A percentile compares a stretch with the other conserved stretches of the same genome.
Conservation (phyloP, 2,329 filamentous ascomycete species). For the Colletotrichum tamarilloi region DNA sequence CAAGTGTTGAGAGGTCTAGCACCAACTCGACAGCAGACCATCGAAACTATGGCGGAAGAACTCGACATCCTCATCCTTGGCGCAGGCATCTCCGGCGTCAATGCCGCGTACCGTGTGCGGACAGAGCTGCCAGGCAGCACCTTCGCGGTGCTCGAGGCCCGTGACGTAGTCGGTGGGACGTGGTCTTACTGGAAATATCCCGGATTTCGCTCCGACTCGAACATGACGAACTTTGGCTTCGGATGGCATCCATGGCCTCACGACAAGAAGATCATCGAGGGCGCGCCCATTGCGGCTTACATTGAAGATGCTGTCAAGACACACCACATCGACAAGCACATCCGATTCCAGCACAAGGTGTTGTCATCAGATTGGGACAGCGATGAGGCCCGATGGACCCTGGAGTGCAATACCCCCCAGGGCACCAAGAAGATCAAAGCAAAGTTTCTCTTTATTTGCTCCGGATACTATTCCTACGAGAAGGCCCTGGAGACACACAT, state of each 20-base stretch:
- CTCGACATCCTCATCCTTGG: constrained; percentile 74
- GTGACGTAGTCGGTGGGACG: constrained; percentile 76
- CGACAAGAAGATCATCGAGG: constrained; percentile 62
- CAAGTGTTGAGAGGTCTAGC: background rate
- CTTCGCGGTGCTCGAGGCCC: constrained; percentile 76
- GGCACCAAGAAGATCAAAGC: constrained; percentile 50
- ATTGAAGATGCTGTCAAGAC: constrained; percentile 61
- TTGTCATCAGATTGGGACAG: constrained; percentile 64
- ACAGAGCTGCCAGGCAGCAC: constrained; percentile 63
- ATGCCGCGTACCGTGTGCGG: constrained; percentile 75
- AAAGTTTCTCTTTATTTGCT: constrained; percentile 68
- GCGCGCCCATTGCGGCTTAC: constrained; percentile 63
- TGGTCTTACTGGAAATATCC: constrained; percentile 85
- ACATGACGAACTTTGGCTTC: constrained; percentile 72
- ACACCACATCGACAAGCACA: constrained; percentile 64
- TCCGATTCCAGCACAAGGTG: constrained; percentile 63
- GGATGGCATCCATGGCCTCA: constrained; percentile 78
- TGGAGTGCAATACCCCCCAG: constrained; percentile 53
- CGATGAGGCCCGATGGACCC: constrained; percentile 65
- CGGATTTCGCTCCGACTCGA: constrained; percentile 75
- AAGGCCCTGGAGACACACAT: constrained; percentile 70
- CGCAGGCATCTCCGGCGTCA: constrained; percentile 80
- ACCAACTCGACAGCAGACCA: background rate
- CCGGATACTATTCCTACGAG: constrained; percentile 80
- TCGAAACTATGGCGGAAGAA: constrained; percentile 35